Evolutionary conservation across 164 flowering plant genomes (phyloP), one percentile per base, ranked within the genome.

Genomic region (Vitis amurensis): DNA sequence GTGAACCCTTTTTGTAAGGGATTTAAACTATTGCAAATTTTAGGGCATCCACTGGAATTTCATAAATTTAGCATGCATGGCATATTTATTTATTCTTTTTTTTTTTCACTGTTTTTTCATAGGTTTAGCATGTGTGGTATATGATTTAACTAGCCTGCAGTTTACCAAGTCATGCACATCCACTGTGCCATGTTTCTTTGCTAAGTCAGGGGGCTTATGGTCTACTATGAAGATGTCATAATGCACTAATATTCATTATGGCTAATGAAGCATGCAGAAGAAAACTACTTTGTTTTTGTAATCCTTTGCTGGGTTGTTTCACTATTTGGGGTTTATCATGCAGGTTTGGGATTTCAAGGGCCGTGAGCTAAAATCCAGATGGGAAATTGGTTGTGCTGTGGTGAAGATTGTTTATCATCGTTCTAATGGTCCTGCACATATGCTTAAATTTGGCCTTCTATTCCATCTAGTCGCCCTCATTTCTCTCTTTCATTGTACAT

Each of bases 281-380:
- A 7, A 9, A 13, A 8, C 55, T 48, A 6, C 12, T 1, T 11
- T 16, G 27, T 19, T 14, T 23, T 37, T 12, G 27, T 50, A 8
- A 37, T 7, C 6, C 15, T 71, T n/a, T 60, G 8, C 30, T 64
- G 72, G 17, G 64, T 17, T 29, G 19, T 55, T 19, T 11, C 10
- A n/a, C n/a, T 16, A 59, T 23, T 8, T 31, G 14, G 17, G 63
- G 37, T 31, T 61, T 65, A 3, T 50, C 53, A n/a, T 81, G 65
- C 81, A 91, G 96, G 97, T 92, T 30, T 96, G 99, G 99, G 89
- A 92, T 83, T 96, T 96, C 78, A 93, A 92, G 68, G 82, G 83
- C 6, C 87, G 86, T 60, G 87, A 82, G 49, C 60, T 93, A 61
- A 92, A 86, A 77, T 91, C 92, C 67, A 87, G 87, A 73, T 89